phyloP scores from a whole-genome alignment of 202 grass and related monocot genomes.

The Brachypodium distachyon region DNA sequence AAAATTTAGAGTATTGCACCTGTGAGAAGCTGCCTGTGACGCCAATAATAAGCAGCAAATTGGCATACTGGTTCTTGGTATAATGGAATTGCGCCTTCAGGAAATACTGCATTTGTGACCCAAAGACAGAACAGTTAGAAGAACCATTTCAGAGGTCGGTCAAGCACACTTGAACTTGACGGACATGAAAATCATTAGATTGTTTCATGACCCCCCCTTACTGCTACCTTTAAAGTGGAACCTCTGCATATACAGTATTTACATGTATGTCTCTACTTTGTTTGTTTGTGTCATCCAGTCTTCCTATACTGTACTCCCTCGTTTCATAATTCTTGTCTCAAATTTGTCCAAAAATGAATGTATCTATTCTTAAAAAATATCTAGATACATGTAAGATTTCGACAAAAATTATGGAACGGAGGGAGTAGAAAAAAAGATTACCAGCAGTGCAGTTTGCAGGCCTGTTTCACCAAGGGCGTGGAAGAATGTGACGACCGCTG shows the following conservation, averaged over 20 bases:
- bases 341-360: too few relatives aligned
- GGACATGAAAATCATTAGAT: not conserved
- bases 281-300: too few relatives aligned
- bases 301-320: too few relatives aligned
- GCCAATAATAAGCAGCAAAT: constrained; percentile 74
- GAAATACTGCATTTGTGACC: constrained; percentile 52
- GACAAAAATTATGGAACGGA: too few relatives aligned
- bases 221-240: not conserved
- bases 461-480: constrained; percentile 72
- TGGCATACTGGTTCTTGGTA: constrained; percentile 72
- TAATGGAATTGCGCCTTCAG: constrained; percentile 86
- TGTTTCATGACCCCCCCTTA: not conserved
- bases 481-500: constrained; percentile 56
- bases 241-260: not conserved
- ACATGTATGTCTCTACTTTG: too few relatives aligned
- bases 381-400: too few relatives aligned
- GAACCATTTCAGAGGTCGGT: not conserved
- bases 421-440: constrained; percentile 41
- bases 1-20: constrained; percentile 31
- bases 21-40: constrained; percentile 64
- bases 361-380: too few relatives aligned
- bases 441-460: constrained; percentile 59
- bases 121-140: not conserved
- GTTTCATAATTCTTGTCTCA: too few relatives aligned
- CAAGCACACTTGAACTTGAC: not conserved